These are phyloP conservation scores for Echeveria elegans DNA, from an alignment of 164 flowering plant genomes.

Conservation along the genomic window DNA sequence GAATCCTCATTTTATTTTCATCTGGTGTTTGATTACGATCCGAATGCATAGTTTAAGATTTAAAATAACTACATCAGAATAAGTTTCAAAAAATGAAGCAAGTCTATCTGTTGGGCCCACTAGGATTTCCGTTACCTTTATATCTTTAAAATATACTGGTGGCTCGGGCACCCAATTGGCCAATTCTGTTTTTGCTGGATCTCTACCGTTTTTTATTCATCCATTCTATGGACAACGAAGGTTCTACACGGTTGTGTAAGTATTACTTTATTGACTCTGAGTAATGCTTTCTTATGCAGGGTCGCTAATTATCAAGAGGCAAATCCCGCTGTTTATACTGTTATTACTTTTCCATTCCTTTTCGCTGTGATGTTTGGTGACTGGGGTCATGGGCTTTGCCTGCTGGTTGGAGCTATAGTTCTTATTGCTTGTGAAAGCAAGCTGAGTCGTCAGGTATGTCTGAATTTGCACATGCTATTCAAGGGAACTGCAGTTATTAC, in stretches of 20 bases:
- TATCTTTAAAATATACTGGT: not conserved
- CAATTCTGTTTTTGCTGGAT: no score
- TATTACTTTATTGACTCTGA: not conserved
- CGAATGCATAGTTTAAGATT: not conserved
- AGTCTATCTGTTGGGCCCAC: no score
- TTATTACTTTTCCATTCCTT: constrained; percentile 85
- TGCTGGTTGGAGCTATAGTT: constrained; percentile 61
- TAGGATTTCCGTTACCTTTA: no score
- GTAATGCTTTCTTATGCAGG: constrained; percentile 32
- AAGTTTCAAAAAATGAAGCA: not conserved
- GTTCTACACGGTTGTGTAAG: no score
- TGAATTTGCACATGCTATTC: not conserved
- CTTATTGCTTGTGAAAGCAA: constrained; percentile 67
- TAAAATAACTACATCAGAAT: not conserved
- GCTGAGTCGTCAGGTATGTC: constrained; percentile 60
- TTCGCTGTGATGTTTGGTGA: constrained; percentile 99
- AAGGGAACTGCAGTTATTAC: not conserved
- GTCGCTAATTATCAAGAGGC: constrained; percentile 94
- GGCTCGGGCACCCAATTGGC: no score
- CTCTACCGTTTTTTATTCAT: no score
- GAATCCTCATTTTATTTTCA: not conserved
- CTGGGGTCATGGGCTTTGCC: constrained; percentile 98
- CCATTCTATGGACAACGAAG: no score
- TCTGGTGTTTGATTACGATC: not conserved
- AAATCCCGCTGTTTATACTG: constrained; percentile 81